Evolutionary conservation across 805 yeast species (phyloP), one percentile per base, ranked within the genome.

Genomic region (Brettanomyces bruxellensis): DNA sequence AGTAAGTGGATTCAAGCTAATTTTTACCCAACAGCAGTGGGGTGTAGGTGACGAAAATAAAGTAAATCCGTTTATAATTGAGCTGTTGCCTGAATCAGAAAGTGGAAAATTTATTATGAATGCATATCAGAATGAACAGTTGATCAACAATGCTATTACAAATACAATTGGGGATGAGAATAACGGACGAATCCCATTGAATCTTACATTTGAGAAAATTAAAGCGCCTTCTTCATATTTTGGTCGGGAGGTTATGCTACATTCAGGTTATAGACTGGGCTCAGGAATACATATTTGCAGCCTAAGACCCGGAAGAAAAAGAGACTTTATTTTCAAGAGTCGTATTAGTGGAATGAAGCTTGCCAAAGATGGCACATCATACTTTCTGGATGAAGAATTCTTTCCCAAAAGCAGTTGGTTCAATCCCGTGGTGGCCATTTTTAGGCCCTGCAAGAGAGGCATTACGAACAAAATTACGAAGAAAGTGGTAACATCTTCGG

Each of bases 401-500:
- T 41, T 47, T n/a, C 47, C 49, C 13, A 43, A 51, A n/a, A 13
- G 40, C 4, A 50, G 51, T 24, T 62, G 67, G 67, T 57, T 51
- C 45, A 61, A 58, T 37, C 51, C 60, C 0, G 40, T 61, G 1
- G 13, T 61, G 35, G 52, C 59, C 0, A 38, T 62, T 6, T 62
- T 59, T 25, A 48, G 67, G 43, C 66, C 64, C 1, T 62, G 67
- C 48, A 62, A 62, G 41, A 44, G 67, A 37, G 55, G 52, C 9
- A 53, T 57, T 1, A 51, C 50, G 25, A 55, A 56, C 25, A 62
- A 58, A 41, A 47, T 62, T 4, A 55, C 64, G 3, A 62, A 59
- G 42, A 55, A 54, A 22, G 54, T 60, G 43, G 39, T 58, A 2
- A 49, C 57, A 12, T 41, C 45, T 4, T 51, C 55, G 1, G n/a